Evolutionary conservation across 768 basidiomycete genomes (phyloP), one percentile per base, ranked within the genome.

Genomic region (Mycena galopus): DNA sequence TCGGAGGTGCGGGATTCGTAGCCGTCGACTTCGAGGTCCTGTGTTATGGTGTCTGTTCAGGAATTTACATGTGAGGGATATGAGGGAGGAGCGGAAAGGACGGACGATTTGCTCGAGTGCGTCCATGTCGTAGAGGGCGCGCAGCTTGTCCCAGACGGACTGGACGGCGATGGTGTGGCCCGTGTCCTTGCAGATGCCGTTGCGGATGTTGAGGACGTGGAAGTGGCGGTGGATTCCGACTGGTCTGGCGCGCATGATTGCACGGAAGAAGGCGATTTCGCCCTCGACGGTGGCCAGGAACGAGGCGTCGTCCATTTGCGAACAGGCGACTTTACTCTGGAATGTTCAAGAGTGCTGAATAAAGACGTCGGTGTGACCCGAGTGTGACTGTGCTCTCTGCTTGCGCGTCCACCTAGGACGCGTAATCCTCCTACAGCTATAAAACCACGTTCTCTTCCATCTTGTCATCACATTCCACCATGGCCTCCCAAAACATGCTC

Each of bases 191-290:
- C 87, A 83, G 71, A 96, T 94, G 56, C 88, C 84, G 76, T 88
- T 91, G 68, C 91, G 90, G 59, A 96, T 92, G 69, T 90, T 88
- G 67, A 96, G 85, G 79, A 93, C 84, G 78, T 96, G 93, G 82
- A 96, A 95, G 82, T 94, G 89, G 32, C 91, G 91, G 81, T 96
- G 92, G 35, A 93, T 90, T 53, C 95, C 95, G 65, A 96, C 89
- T 0, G 95, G 95, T 65, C 95, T 87, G 21, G 94, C 89, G 55
- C 91, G 91, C 88, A 93, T 94, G 63, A 95, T 85, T 9, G 93
- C 92, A 60, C 93, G 89, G 79, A 96, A 96, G 82, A 96, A 93
- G 11, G 93, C 87, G 57, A 95, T 94, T 81, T 96, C 95, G 47
- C 95, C 95, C 75, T 92, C 90, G 64, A 94, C 88, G 9, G 89